Conservation (phyloP, 805 yeast species). For the Yarrowia sp. region DNA sequence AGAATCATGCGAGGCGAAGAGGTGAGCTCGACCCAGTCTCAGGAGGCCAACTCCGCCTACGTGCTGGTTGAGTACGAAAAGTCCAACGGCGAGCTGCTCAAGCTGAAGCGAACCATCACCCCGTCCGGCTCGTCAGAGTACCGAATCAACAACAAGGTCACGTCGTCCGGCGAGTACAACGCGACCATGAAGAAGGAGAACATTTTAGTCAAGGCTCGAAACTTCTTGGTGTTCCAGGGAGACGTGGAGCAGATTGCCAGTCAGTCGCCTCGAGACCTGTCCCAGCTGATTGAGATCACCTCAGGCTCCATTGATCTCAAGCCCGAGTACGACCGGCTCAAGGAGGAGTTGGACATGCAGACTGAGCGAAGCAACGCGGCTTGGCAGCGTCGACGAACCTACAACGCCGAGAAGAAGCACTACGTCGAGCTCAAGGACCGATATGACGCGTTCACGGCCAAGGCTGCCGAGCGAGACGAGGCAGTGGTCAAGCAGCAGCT, state of each 20-base stretch:
- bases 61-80: conserved; percentile 76
- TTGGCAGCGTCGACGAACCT: conserved; percentile 64
- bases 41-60: conserved; percentile 53
- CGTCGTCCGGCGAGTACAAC: conserved; percentile 64
- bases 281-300: conserved; percentile 72
- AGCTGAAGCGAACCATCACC: conserved; percentile 57
- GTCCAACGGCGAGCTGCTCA: conserved; percentile 53
- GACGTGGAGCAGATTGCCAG: conserved; percentile 93
- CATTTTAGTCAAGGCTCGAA: conserved; percentile 82
- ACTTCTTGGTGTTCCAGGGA: conserved; percentile 93
- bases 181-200: conserved; percentile 69
- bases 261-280: conserved; percentile 73
- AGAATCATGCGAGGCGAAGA: conserved; percentile 41
- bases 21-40: conserved; percentile 33
- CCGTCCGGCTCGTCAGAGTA: conserved; percentile 64
- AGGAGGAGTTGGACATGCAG: conserved; percentile 54
- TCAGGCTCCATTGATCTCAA: conserved; percentile 75
- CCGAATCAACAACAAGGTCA: conserved; percentile 57
- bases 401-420: conserved; percentile 71
- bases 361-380: conserved; percentile 59
- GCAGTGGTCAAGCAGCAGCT: conserved; percentile 51
- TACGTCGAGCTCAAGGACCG: conserved; percentile 74
- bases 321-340: conserved; percentile 62
- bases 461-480: conserved; percentile 44
- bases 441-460: conserved; percentile 62